Evolutionary conservation across 805 yeast genomes (phyloP), one percentile per base, ranked within the genome.

Genomic region (Starmerella apis): DNA sequence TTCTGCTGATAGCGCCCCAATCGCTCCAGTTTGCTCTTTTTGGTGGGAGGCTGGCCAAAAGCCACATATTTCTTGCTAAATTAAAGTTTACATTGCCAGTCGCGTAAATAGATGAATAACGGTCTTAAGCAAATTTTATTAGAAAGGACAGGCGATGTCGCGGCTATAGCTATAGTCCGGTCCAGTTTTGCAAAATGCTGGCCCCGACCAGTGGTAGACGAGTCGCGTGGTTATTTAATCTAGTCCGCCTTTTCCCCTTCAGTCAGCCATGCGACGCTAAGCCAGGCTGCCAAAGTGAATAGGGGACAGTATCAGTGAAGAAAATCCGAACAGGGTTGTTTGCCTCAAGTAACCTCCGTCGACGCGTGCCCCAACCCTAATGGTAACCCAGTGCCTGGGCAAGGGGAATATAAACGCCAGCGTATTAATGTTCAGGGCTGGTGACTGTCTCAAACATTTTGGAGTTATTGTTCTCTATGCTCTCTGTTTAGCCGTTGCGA

Each of bases 171-270:
- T 45, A 47, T 55, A 53, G 58, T 43, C 58, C 8, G 41, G 27
- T n/a, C 35, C 27, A 41, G 58, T 55, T n/a, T 1, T 32, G n/a
- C n/a, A 22, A 4, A 7, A 16, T 23, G 38, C 54, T 33, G 22
- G 30, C 7, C 19, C 28, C 45, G 54, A 41, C 59, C 53, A 56
- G 59, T 56, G 59, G 59, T 56, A 51, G 43, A 47, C 50, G 52
- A 46, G 59, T 35, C 51, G 57, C 44, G 27, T 18, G 23, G 44
- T 31, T 2, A 14, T 25, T 61, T 30, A 31, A 20, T 63, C 67
- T 63, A 33, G 66, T 48, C 66, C 56, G 33, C 50, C 63, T 57
- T 63, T 63, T 63, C 67, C 67, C 67, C 66, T 63, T 65, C 63
- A 56, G 43, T 54, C 60, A 58, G 33, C 58, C 57, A 63, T 23